Percentiles rank a stretch among this genome's conserved stretches.
phyloP scores from a whole-genome alignment of 2,329 filamentous ascomycete species.

The Nemania sp. region DNA sequence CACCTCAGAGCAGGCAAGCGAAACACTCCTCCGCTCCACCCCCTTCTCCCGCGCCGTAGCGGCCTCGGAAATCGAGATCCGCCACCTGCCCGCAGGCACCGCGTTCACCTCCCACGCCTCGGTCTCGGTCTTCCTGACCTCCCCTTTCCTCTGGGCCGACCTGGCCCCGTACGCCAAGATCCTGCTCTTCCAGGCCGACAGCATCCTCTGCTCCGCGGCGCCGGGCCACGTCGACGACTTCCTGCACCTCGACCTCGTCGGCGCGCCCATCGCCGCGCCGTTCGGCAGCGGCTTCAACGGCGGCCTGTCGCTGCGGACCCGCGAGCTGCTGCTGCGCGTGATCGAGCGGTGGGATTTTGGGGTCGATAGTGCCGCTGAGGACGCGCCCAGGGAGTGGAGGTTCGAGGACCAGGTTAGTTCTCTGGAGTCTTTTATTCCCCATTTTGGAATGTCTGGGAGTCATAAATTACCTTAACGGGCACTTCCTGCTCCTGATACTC shows the following conservation, averaged over 20 bases:
- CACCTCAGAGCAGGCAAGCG: constrained; percentile 51
- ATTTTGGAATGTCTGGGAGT: no score
- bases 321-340: constrained; percentile 45
- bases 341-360: constrained; percentile 37
- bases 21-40: constrained; percentile 44
- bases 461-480: no score
- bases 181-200: constrained; percentile 56
- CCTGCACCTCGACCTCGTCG: constrained; percentile 52
- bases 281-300: constrained; percentile 49
- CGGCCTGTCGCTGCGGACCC: constrained; percentile 51
- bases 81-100: constrained; percentile 50
- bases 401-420: constrained; percentile 53
- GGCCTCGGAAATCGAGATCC: constrained; percentile 53
- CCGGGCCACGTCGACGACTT: constrained; percentile 52
- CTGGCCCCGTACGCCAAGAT: constrained; percentile 51
- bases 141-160: constrained; percentile 55
- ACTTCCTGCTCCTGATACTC: no score
- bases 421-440: no score
- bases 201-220: constrained; percentile 53
- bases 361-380: constrained; percentile 38
- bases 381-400: constrained; percentile 34
- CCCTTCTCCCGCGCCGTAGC: constrained; percentile 54
- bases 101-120: constrained; percentile 51
- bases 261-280: constrained; percentile 47
- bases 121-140: constrained; percentile 54